phyloP scores from a whole-genome alignment of 2,329 filamentous ascomycete genomes.

The Penicillium griseofulvum region DNA sequence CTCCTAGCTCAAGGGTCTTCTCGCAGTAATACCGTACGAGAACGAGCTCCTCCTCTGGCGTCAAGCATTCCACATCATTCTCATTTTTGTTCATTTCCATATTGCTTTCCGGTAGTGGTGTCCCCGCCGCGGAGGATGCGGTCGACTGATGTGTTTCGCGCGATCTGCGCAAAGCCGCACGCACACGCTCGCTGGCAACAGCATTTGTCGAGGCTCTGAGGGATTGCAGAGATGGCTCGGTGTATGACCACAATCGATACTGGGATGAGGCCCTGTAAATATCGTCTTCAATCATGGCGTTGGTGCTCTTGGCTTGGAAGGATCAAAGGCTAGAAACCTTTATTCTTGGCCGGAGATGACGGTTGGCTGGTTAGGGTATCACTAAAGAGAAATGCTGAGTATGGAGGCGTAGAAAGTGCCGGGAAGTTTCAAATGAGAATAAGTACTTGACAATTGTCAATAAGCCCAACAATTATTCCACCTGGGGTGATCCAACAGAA shows the following conservation, averaged over 20 bases:
- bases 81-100: constrained; percentile 32
- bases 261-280: constrained; percentile 88
- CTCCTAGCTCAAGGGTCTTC: constrained; percentile 57
- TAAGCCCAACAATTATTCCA: background rate
- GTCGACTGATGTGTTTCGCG: constrained; percentile 36
- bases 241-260: constrained; percentile 90
- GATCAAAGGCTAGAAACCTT: background rate
- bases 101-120: constrained; percentile 30
- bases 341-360: background rate
- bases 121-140: constrained; percentile 33
- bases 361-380: no score
- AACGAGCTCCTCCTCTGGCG: constrained; percentile 75
- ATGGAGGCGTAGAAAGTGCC: no score
- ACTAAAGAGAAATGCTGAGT: background rate
- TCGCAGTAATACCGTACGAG: constrained; percentile 77
- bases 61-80: constrained; percentile 70
- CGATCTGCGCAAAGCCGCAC: constrained; percentile 54
- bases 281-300: constrained; percentile 78
- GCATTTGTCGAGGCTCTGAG: constrained; percentile 77
- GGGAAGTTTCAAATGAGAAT: background rate
- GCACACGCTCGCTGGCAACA: constrained; percentile 68
- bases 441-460: background rate
- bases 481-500: background rate
- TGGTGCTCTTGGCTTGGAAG: background rate
- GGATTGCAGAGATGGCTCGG: constrained; percentile 65